Evolutionary conservation across 495 filamentous ascomycete species (phyloP).

Genomic region (Aspergillus leporis): DNA sequence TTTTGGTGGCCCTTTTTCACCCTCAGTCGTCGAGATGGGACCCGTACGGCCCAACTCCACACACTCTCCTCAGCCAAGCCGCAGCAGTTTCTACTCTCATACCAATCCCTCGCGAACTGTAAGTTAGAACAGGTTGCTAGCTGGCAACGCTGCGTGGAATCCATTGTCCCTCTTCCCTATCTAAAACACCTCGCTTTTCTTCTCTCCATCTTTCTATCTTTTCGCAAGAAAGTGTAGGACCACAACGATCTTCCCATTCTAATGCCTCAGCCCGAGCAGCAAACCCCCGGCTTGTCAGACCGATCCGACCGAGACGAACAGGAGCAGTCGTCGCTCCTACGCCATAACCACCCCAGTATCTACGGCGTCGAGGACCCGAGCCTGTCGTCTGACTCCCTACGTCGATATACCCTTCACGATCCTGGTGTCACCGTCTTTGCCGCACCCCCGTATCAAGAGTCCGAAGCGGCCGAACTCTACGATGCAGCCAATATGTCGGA

Average conservation of each 20-base stretch:
- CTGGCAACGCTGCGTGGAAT: conserved; percentile 4
- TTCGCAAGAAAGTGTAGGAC: not conserved
- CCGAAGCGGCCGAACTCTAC: conserved; percentile 45
- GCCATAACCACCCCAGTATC: conserved; percentile 53
- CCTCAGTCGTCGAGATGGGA: not conserved
- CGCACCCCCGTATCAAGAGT: conserved; percentile 55
- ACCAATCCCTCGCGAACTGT: conserved; percentile 11
- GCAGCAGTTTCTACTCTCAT: conserved; percentile 21
- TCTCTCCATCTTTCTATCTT: not conserved
- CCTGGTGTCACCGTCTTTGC: conserved; percentile 35
- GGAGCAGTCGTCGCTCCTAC: conserved; percentile 30
- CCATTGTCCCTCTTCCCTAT: conserved; percentile 3
- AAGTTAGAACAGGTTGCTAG: not conserved
- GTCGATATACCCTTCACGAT: conserved; percentile 40
- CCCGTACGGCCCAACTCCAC: conserved; percentile 18
- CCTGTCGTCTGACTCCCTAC: conserved; percentile 46
- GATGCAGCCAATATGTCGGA: conserved; percentile 20
- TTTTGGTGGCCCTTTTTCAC: not conserved
- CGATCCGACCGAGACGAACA: conserved; percentile 33
- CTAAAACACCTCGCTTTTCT: not conserved
- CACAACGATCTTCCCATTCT: not conserved
- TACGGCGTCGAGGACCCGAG: conserved; percentile 72
- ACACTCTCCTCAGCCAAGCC: conserved; percentile 26
- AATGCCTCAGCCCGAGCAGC: conserved; percentile 13
- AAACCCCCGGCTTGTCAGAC: conserved; percentile 31